Conservation (phyloP, 129 eudicot genomes). For the Gnaphalium uliginosum region DNA sequence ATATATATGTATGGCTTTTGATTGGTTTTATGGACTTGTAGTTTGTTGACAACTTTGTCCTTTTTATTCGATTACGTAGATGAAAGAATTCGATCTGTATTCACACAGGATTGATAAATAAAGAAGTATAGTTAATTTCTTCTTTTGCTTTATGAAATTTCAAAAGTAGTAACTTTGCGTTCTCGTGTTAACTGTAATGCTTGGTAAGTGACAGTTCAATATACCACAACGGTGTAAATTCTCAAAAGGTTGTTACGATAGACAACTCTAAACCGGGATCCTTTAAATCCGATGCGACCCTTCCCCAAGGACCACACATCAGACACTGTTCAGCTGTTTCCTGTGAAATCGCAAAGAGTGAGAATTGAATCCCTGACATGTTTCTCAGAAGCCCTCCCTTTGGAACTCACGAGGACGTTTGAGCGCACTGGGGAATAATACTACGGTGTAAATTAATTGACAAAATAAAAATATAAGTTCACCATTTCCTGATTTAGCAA, state of each 20-base stretch:
- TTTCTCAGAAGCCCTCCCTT: too few species aligned
- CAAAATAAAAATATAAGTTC: background rate
- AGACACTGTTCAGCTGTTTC: too few species aligned
- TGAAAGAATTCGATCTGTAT: background rate
- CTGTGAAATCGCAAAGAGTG: too few species aligned
- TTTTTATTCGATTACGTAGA: background rate
- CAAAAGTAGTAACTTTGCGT: background rate
- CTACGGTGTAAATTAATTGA: too few species aligned
- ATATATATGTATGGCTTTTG: slow-evolving; percentile 29
- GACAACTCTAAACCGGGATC: too few species aligned
- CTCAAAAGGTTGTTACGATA: too few species aligned
- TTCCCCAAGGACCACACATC: too few species aligned
- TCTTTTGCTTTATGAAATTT: background rate
- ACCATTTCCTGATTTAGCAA: background rate
- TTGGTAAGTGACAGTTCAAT: background rate
- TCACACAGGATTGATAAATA: background rate
- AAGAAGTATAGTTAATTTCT: background rate
- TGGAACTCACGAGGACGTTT: too few species aligned
- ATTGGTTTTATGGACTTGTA: slow-evolving; percentile 18
- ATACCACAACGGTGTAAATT: too few species aligned
- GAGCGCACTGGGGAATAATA: too few species aligned
- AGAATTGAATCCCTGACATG: too few species aligned
- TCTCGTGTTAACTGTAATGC: background rate
- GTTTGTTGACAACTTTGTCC: slow-evolving; percentile 36
- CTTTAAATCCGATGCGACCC: too few species aligned